Conservation (phyloP, 345 rosid genomes). For the Mallotus nudiflorus region DNA sequence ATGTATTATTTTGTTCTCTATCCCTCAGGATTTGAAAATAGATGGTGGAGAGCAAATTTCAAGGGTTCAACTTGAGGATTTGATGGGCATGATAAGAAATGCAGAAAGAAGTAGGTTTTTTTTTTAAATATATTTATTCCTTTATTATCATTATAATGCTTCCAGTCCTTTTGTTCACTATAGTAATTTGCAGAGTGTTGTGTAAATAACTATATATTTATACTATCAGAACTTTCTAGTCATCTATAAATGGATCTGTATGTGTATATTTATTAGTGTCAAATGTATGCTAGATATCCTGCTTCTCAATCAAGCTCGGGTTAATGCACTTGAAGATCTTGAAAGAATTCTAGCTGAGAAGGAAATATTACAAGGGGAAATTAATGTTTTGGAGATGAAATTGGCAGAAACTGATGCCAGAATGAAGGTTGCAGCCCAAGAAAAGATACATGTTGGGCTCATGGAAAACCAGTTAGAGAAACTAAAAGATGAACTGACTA, state of each 20-base stretch:
- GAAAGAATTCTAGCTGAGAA: slow-evolving; percentile 65
- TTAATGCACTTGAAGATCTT: slow-evolving; percentile 73
- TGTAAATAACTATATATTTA: not conserved
- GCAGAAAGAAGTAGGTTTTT: slow-evolving; percentile 72
- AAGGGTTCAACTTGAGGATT: slow-evolving; percentile 55
- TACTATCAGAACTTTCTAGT: not conserved
- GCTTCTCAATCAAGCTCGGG: slow-evolving; percentile 80
- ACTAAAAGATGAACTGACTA: slow-evolving; percentile 53
- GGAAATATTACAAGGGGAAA: slow-evolving; percentile 74
- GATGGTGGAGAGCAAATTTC: slow-evolving; percentile 49
- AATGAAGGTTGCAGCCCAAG: slow-evolving; percentile 69
- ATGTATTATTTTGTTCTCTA: slow-evolving; percentile 4
- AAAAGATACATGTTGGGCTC: slow-evolving; percentile 67
- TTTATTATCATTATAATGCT: not conserved
- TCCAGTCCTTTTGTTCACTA: slow-evolving; percentile 3
- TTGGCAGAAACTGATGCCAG: slow-evolving; percentile 89
- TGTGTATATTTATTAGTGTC: slow-evolving; percentile 1
- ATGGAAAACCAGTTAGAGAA: slow-evolving; percentile 72
- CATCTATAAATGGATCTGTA: not conserved
- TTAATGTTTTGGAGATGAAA: slow-evolving; percentile 62
- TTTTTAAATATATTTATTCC: slow-evolving; percentile 13
- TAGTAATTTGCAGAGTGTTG: not conserved
- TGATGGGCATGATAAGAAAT: slow-evolving; percentile 72
- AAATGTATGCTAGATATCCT: slow-evolving; percentile 58
- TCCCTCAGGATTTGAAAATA: slow-evolving; percentile 48